Percentiles rank a stretch among this genome's conserved stretches.
Evolutionary conservation across 768 basidiomycete genomes (phyloP).

Genomic region (Suillus subaureus): DNA sequence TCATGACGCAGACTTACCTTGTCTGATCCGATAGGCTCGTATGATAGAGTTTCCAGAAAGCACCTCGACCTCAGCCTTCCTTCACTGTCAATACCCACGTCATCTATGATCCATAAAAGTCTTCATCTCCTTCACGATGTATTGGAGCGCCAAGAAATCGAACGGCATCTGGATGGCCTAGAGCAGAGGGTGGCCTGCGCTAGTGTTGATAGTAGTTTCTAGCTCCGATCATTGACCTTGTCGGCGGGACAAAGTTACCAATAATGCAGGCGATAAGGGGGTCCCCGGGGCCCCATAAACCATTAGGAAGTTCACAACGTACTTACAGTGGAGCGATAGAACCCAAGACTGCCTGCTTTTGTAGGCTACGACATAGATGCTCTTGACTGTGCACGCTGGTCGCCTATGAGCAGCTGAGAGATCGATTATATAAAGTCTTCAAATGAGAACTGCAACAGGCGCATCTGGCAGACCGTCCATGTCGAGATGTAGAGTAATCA

Average conservation of each 20-base stretch:
- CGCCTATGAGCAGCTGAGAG: no score
- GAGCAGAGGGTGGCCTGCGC: constrained; percentile 72
- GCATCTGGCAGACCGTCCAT: no score
- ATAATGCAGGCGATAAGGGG: not conserved
- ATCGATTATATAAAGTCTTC: no score
- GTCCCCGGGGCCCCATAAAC: not conserved
- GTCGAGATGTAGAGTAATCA: no score
- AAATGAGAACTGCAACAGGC: no score
- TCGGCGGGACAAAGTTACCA: constrained; percentile 48
- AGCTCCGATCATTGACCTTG: constrained; percentile 72
- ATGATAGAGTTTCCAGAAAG: constrained; percentile 34
- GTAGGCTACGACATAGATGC: no score
- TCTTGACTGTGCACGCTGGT: no score
- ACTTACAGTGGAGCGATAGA: not conserved
- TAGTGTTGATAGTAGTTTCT: constrained; percentile 75
- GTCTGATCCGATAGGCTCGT: constrained; percentile 58
- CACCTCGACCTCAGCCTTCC: constrained; percentile 64
- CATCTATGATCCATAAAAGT: constrained; percentile 82
- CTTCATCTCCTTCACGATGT: constrained; percentile 85
- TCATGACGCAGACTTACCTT: constrained; percentile 28
- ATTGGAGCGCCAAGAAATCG: constrained; percentile 73
- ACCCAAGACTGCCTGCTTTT: no score
- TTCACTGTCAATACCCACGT: constrained; percentile 88
- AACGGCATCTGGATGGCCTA: constrained; percentile 66
- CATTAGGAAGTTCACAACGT: not conserved